Percentiles rank a stretch among this genome's conserved stretches.
Evolutionary conservation across 2,329 filamentous ascomycete species (phyloP).

Genomic region (Fusarium beomiforme): DNA sequence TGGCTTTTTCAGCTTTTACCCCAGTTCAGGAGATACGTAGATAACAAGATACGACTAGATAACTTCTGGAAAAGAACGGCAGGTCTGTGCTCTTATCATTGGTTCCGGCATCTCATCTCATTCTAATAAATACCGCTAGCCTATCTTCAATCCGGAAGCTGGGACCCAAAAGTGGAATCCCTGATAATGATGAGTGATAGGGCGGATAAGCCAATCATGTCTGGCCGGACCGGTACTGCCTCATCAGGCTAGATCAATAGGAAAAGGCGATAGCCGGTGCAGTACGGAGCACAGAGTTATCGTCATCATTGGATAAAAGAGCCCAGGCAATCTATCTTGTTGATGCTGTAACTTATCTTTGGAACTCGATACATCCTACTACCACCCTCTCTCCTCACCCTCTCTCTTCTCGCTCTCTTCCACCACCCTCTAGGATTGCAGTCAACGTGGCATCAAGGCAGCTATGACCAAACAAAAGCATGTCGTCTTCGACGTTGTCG

Average conservation of each 20-base stretch:
- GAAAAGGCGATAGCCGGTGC: neutral
- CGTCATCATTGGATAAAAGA: constrained; percentile 7
- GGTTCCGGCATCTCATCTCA: neutral
- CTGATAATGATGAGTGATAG: neutral
- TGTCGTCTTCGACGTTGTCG: constrained; percentile 2
- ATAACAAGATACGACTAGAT: neutral
- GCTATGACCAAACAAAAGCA: constrained; percentile 5
- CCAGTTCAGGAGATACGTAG: neutral
- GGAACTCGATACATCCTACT: no score
- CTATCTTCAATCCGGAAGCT: neutral
- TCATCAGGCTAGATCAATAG: neutral
- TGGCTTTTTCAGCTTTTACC: neutral
- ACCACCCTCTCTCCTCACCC: no score
- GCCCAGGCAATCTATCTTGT: neutral
- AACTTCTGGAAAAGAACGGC: neutral
- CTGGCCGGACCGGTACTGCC: neutral
- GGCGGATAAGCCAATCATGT: neutral
- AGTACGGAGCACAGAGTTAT: neutral
- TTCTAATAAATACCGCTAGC: neutral
- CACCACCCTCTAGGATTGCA: neutral
- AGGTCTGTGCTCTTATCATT: neutral
- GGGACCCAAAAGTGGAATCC: neutral
- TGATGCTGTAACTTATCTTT: neutral
- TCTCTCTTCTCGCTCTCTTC: neutral
- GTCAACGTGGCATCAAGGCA: neutral